Evolutionary conservation across 2,329 filamentous ascomycete species (phyloP), one percentile per base, ranked within the genome.

Genomic region (Paradendryphiella salina): DNA sequence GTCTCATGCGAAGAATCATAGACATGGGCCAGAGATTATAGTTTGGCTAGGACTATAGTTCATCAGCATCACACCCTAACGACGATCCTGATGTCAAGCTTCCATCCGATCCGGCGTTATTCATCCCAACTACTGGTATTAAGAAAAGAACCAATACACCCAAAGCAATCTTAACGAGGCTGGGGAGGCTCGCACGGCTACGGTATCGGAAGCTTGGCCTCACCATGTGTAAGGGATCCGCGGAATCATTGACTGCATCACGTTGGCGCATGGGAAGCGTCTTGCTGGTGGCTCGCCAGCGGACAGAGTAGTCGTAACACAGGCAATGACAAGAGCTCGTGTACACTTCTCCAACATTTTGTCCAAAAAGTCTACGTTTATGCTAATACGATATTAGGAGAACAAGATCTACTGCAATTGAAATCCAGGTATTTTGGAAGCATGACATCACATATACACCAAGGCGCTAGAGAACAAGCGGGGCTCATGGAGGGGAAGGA

Each of bases 381-480:
- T 14, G 38, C 26, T 11, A 5, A 2, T 32, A 17, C 11, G 5
- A 18, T n/a, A 17, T 3, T 32, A 13, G 8, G 15, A 15, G 6
- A 23, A 23, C 21, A 7, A 23, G 17, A 45, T 38, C 28, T 32
- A 23, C 11, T 41, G 36, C 15, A 20, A 15, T 38, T 33, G 28
- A 31, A 20, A 45, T 34, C 13, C 18, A 42, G 28, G 33, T 33
- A 13, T 32, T n/a, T 14, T n/a, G 18, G 29, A 31, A 23, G 13
- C 13, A 52, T 48, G 38, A 47, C 20, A 52, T 43, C 45, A 48
- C 20, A 34, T 11, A 8, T 15, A 29, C 20, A 44, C 49, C 44
- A 48, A 48, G 49, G 31, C 44, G 28, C 49, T 41, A 48, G 38
- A 43, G 33, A 34, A 15, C 21, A 43, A 28, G 44, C 38, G 38